Base-by-base conservation (phyloP, 768 basidiomycete species). In the Terana coerulea region DNA sequence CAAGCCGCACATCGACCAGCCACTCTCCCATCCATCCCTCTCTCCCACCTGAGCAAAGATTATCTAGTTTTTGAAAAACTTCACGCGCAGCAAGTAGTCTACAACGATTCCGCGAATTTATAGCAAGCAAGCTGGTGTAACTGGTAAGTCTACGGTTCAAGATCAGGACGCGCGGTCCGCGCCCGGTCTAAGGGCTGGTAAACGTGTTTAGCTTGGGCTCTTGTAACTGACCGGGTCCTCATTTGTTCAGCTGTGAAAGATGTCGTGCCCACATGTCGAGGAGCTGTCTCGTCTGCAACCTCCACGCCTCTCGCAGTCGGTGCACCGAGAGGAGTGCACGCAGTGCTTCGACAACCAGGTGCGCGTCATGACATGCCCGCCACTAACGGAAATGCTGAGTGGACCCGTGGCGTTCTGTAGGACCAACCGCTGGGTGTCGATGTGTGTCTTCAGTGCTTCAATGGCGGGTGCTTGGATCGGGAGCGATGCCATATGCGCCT, bases 291-390 rank as follows among this genome's bases (percentile, higher is more conserved):
- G 60, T 11, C 69, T 91, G 0, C 66, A 72, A 30, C 73, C 73
- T 0, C 90, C 91, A 0, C 77, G 68, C 42, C 69, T 86, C 0
- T 83, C 80, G 3, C 86, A 92, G 55, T 78, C 79, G 0, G 89
- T 93, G 0, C 85, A 94, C 59, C 73, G 94, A 7, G 92, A 97
- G 69, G 95, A 98, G 68, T 99, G 95, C 63, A 97, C 95, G 0
- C 93, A 95, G 53, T 99, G 95, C 64, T 99, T 98, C 65, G 95
- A 98, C 67, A 83, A 81, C 61, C 95, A 98, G 81, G 92, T 86
- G 19, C 26, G 52, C 66, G 62, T 29, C 17, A 44, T 28, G 42
- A 25, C 4, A 15, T 14, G 9, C n/a, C n/a, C 36, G 9, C 17
- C 40, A 3, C 9, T 46, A 9, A 15, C 26, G 15, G 26, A 34